Evolutionary conservation across 257 asterid genomes (phyloP).

Genomic region (Capsicum rhomboideum): DNA sequence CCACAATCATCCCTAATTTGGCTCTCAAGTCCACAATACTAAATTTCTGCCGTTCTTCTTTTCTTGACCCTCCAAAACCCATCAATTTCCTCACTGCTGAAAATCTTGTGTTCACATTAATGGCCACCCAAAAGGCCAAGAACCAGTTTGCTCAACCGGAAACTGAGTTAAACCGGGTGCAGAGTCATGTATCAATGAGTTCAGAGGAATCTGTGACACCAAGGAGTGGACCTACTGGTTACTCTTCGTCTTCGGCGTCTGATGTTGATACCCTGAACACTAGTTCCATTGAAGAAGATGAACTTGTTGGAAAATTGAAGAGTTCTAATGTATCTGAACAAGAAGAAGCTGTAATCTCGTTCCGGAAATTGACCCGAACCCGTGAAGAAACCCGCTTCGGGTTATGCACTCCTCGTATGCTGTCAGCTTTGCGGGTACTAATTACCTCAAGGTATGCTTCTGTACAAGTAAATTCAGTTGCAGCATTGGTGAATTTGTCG

Average conservation of each 20-base stretch:
- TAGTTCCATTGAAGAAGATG: conserved; percentile 45
- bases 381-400: conserved; percentile 52
- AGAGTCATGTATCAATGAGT: conserved; percentile 39
- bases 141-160: neutral
- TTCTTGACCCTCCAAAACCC: conserved; percentile 47
- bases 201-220: conserved; percentile 52
- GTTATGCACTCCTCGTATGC: conserved; percentile 62
- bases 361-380: conserved; percentile 73
- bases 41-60: conserved; percentile 53
- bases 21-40: conserved; percentile 74
- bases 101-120: conserved; percentile 35
- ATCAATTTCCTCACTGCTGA: conserved; percentile 51
- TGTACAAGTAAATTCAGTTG: conserved; percentile 72
- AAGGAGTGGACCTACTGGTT: conserved; percentile 24
- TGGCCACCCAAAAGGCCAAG: neutral
- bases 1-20: conserved; percentile 71
- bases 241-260: conserved; percentile 55
- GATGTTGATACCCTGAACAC: conserved; percentile 32
- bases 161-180: conserved; percentile 20
- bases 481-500: conserved; percentile 75
- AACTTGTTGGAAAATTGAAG: conserved; percentile 31
- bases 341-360: conserved; percentile 51
- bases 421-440: conserved; percentile 41
- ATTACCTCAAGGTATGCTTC: conserved; percentile 47
- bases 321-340: conserved; percentile 66